Evolutionary conservation across 495 filamentous ascomycete species (phyloP).

Genomic region (Penicillium angulare): DNA sequence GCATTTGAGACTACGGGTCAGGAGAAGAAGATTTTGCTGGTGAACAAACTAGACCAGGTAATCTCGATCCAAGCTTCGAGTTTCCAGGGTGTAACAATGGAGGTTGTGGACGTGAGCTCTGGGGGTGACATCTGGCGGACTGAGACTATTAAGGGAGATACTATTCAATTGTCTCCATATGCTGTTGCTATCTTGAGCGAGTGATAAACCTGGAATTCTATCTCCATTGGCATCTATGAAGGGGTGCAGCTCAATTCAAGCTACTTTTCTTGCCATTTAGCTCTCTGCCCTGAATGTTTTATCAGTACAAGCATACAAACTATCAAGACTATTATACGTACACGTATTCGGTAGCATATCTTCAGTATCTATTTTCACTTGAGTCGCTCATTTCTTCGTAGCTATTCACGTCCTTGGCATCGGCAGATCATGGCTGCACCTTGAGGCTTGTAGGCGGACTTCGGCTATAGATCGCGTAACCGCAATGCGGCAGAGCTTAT

Average conservation of each 20-base stretch:
- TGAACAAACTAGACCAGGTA: not conserved
- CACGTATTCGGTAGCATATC: no score
- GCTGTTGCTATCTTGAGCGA: constrained; percentile 1
- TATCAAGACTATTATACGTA: no score
- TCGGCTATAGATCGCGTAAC: constrained; percentile 5
- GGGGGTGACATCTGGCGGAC: not conserved
- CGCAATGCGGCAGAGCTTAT: not conserved
- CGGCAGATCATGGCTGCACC: no score
- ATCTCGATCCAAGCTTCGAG: not conserved
- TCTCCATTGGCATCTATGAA: no score
- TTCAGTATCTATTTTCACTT: no score
- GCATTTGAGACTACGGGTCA: not conserved
- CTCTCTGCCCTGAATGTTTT: no score
- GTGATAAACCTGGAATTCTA: no score
- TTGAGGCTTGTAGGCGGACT: not conserved
- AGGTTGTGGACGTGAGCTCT: constrained; percentile 1
- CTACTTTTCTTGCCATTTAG: no score
- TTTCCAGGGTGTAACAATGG: not conserved
- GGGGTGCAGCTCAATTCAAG: no score
- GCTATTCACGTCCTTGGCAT: no score
- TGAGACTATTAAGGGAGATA: not conserved
- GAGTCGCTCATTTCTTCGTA: no score
- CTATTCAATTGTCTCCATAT: not conserved
- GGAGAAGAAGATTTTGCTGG: constrained; percentile 1
- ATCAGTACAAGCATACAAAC: no score